A percentile compares a stretch with the other conserved stretches of the same genome.
Evolutionary conservation across 2,329 filamentous ascomycete species (phyloP).

Genomic region (Magnaporthales sp.): DNA sequence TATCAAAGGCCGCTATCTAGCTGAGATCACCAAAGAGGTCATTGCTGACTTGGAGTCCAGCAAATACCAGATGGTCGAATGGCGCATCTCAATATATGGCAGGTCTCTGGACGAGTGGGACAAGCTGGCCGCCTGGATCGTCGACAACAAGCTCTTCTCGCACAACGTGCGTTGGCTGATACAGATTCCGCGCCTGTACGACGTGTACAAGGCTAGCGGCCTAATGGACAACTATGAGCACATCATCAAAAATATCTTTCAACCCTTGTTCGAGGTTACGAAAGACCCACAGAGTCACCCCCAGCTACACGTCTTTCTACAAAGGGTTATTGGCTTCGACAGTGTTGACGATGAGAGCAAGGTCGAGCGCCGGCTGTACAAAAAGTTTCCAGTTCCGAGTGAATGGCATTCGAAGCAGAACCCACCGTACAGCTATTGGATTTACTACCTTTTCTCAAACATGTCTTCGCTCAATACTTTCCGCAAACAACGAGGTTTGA

Average conservation of each 20-base stretch:
- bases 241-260: slow-evolving; percentile 83
- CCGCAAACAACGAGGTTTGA: slow-evolving; percentile 87
- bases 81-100: slow-evolving; percentile 96
- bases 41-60: slow-evolving; percentile 95
- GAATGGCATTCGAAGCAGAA: slow-evolving; percentile 91
- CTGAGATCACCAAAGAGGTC: slow-evolving; percentile 96
- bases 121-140: slow-evolving; percentile 92
- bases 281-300: slow-evolving; percentile 78
- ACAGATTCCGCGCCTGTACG: slow-evolving; percentile 87
- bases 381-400: slow-evolving; percentile 86
- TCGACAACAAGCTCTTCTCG: slow-evolving; percentile 96
- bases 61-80: slow-evolving; percentile 99
- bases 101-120: slow-evolving; percentile 93
- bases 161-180: slow-evolving; percentile 97
- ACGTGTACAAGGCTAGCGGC: slow-evolving; percentile 85
- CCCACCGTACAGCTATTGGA: slow-evolving; percentile 97
- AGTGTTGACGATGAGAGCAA: slow-evolving; percentile 99
- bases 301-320: slow-evolving; percentile 89
- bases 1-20: slow-evolving; percentile 89
- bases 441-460: slow-evolving; percentile 95
- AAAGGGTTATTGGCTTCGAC: slow-evolving; percentile 93
- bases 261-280: slow-evolving; percentile 90
- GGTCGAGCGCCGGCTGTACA: slow-evolving; percentile 84
- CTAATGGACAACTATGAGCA: slow-evolving; percentile 87
- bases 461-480: slow-evolving; percentile 86